Conservation (phyloP, 2,329 filamentous ascomycete species). For the Penicillium carneum region DNA sequence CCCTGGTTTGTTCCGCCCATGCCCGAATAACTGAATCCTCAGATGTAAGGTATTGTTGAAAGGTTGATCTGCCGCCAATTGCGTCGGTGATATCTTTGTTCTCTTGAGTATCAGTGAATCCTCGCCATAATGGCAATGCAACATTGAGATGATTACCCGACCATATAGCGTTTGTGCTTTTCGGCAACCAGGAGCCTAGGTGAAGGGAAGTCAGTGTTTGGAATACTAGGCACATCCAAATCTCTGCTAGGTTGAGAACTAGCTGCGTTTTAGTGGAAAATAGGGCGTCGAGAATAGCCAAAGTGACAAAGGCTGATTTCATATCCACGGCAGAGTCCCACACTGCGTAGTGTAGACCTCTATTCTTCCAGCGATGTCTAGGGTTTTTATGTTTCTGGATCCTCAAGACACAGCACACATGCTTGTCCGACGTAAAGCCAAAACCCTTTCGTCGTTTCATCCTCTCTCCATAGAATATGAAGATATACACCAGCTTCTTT, state of each 20-base stretch:
- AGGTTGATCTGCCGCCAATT: not conserved
- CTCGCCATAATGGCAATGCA: constrained; percentile 24
- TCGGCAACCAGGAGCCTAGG: constrained; percentile 17
- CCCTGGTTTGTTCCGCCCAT: not conserved
- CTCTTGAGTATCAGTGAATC: not conserved
- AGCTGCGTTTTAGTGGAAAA: not conserved
- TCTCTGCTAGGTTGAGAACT: constrained; percentile 22
- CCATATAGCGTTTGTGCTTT: constrained; percentile 5
- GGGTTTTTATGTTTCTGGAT: constrained; percentile 20
- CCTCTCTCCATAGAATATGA: constrained; percentile 20
- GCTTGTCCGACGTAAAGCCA: constrained; percentile 26
- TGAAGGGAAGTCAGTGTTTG: constrained; percentile 18
- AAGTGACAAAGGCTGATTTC: constrained; percentile 23
- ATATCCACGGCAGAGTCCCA: constrained; percentile 20
- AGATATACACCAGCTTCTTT: constrained; percentile 14
- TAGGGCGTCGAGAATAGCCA: not conserved
- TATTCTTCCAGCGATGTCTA: not conserved
- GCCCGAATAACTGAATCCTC: not conserved
- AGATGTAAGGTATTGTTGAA: not conserved
- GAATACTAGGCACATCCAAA: constrained; percentile 24
- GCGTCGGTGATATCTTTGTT: not conserved
- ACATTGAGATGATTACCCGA: constrained; percentile 24
- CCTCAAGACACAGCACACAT: constrained; percentile 1
- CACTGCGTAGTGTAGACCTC: constrained; percentile 20
- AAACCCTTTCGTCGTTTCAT: constrained; percentile 7